Conservation (phyloP, 1,284 basidiomycete species). For the Trametes sp. region DNA sequence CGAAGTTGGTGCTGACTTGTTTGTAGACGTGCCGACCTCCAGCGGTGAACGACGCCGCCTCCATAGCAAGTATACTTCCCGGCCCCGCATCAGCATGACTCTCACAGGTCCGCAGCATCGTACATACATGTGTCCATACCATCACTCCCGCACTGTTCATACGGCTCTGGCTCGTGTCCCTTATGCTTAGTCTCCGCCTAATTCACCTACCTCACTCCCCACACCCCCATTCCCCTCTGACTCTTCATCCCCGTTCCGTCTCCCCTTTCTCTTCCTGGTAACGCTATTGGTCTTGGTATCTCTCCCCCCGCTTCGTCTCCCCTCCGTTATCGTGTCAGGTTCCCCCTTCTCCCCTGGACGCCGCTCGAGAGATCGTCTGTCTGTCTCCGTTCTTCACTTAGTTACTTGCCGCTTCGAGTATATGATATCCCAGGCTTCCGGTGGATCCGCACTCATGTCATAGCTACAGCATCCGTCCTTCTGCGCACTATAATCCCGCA, state of each 20-base stretch:
- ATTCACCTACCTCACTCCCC: constrained; percentile 7
- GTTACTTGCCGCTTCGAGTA: constrained; percentile 19
- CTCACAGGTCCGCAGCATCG: constrained; percentile 15
- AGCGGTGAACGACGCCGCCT: constrained; percentile 40
- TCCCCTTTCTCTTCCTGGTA: constrained; percentile 10
- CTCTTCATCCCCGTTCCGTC: not conserved
- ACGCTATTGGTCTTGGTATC: constrained; percentile 18
- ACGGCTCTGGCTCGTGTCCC: constrained; percentile 19
- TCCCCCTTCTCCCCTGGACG: constrained; percentile 12
- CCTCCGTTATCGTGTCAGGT: constrained; percentile 10
- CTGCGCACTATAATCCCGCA: constrained; percentile 18
- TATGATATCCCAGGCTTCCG: constrained; percentile 26
- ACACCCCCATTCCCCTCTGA: constrained; percentile 1
- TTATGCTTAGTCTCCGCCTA: constrained; percentile 19
- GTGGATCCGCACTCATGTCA: constrained; percentile 29
- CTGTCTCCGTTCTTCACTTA: constrained; percentile 17
- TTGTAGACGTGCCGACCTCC: constrained; percentile 54
- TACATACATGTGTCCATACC: constrained; percentile 29
- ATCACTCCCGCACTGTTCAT: constrained; percentile 19
- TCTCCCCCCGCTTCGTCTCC: not conserved
- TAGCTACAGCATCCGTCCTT: constrained; percentile 28
- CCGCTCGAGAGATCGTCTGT: constrained; percentile 11
- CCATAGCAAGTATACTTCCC: not conserved
- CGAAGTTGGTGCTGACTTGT: constrained; percentile 21
- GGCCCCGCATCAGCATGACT: constrained; percentile 20